phyloP scores from a whole-genome alignment of 768 basidiomycete genomes.

The Macrolepiota dolichaula region DNA sequence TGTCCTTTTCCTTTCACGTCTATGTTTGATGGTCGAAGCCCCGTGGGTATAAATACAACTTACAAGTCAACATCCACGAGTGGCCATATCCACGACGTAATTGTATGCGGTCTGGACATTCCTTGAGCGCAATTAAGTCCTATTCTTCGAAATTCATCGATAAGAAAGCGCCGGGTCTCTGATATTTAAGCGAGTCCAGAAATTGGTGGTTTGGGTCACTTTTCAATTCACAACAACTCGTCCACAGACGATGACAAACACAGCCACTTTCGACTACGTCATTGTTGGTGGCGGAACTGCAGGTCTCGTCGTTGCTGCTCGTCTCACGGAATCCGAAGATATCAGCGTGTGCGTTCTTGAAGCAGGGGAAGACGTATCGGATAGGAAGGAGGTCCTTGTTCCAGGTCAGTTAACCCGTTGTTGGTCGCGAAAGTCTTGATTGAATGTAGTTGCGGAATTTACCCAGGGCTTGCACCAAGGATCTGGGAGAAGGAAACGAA shows the following conservation, averaged over 20 bases:
- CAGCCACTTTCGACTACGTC: conserved; percentile 20
- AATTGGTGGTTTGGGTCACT: no score
- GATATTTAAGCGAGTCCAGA: no score
- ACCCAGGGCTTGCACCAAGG: conserved; percentile 19
- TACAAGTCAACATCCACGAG: no score
- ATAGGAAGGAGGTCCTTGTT: conserved; percentile 40
- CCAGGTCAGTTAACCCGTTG: neutral
- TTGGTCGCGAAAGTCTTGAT: conserved; percentile 33
- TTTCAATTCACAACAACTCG: no score
- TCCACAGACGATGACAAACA: neutral
- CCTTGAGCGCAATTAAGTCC: no score
- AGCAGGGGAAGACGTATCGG: conserved; percentile 44
- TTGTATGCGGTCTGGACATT: no score
- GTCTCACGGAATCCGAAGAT: conserved; percentile 41
- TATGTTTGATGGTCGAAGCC: no score
- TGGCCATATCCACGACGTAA: no score
- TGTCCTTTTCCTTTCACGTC: no score
- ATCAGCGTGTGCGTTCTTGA: conserved; percentile 48
- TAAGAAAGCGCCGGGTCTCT: no score
- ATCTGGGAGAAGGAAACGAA: conserved; percentile 17
- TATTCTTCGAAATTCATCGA: no score
- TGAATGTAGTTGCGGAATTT: conserved; percentile 16
- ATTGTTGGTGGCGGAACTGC: conserved; percentile 45
- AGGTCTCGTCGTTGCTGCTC: conserved; percentile 45
- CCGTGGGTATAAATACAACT: no score